Evolutionary conservation across 768 basidiomycete genomes (phyloP), one percentile per base, ranked within the genome.

Genomic region (Termitomyces sp.): DNA sequence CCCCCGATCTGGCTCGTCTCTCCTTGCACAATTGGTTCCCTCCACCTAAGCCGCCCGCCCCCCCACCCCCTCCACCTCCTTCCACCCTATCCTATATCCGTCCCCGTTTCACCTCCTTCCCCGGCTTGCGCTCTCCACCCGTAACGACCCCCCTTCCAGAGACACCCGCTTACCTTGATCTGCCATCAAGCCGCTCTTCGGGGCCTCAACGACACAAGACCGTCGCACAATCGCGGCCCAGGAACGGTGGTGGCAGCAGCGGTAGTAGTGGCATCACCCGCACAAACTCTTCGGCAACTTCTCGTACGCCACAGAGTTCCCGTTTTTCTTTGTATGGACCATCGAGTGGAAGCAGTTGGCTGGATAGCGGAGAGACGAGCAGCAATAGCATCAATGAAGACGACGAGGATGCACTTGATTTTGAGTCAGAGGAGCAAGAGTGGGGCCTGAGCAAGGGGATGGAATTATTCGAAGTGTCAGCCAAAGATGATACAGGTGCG

Each of bases 391-490:
- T 84, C 50, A 78, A 81, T 43, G 87, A 85, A 67, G 82, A 82
- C 40, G 85, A 89, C 18, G 82, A 82, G 48, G 80, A 87, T 35
- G 76, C 73, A 13, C 68, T 74, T 5, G 80, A 80, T 18, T 72
- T 73, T 7, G 68, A 67, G 3, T 70, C 65, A 9, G 77, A 81
- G 32, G 81, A 82, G 54, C 73, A 73, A 38, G 88, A 88, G 65
- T 91, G 89, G 87, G 88, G 89, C 5, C 76, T 89, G 36, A 84
- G 79, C 65, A 88, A 88, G 66, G 88, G 85, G 57, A 91, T 94
- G 85, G 88, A 89, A 64, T 78, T 95, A 16, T 91, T 90, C 60
- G 91, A 96, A 66, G 91, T 96, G 18, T 94, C 91, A 41, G 89
- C 94, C 50, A 94, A 94, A 70, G 92, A 94, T 63, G 88, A 91